Evolutionary conservation across 305 asterid species (phyloP), one percentile per base, ranked within the genome.

Genomic region (Fraxinus greggii): DNA sequence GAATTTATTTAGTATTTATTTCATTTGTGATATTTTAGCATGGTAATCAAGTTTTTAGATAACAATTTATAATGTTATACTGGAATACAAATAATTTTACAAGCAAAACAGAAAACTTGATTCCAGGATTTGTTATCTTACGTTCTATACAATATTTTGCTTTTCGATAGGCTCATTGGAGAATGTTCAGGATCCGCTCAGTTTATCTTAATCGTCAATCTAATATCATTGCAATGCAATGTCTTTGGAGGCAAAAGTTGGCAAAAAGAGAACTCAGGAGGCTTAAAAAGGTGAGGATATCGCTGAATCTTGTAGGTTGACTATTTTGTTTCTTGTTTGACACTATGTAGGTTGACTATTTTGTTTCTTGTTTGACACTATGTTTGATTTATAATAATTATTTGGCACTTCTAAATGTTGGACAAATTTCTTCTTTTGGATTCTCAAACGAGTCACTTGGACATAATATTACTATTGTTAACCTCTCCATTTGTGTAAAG

Each of bases 241-340:
- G 98, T 86, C 90, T 89, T 84, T 96, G 99, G 99, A 90, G 98
- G 92, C 97, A 78, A 81, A 96, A 96, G 85, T 81, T 94, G 92
- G 98, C 99, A 13, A 91, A 89, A 88, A 88, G 94, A 88, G 97
- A 94, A 86, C 81, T 93, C 83, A 88, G 95, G 88, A 92, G 84
- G 91, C 99, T 94, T 85, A 96, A 89, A 86, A 89, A 96, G 98
- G 99, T 96, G 86, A 82, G 81, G 78, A 59, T 73, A 78, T 70
- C 23, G 67, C 82, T 80, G 23, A 32, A 61, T 82, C 72, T 63
- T 19, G 10, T 65, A 7, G 29, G 9, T 32, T 74, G 80, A 32
- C 61, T 72, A 32, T 15, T 72, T 4, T 31, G 42, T 72, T 72
- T 72, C 76, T 15, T 72, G 61, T 84, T 70, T 83, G 48, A 54